Conservation (phyloP, 208 protist genomes). For the Entamoeba moshkovskii region DNA sequence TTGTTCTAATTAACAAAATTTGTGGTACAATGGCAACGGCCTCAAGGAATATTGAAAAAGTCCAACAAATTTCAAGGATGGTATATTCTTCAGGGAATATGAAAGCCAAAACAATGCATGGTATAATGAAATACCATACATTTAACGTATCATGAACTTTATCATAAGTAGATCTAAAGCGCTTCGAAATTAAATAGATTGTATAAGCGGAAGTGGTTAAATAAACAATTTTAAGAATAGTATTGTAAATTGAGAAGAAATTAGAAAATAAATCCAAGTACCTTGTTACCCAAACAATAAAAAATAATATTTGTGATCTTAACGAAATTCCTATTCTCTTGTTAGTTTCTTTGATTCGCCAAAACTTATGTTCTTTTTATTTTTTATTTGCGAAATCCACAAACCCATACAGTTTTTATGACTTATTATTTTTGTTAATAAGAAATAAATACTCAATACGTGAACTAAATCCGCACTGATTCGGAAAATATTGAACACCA, state of each 20-base stretch:
- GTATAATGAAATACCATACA: conserved; percentile 34
- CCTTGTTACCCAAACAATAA: conserved; percentile 36
- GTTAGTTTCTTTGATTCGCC: too few relatives aligned
- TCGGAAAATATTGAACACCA: background rate
- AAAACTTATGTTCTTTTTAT: too few relatives aligned
- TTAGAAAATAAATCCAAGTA: conserved; percentile 53
- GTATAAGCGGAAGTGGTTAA: conserved; percentile 41
- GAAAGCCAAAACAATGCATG: conserved; percentile 42
- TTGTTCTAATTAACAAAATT: conserved; percentile 49
- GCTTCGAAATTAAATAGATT: conserved; percentile 48
- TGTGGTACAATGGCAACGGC: conserved; percentile 62
- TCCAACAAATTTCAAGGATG: conserved; percentile 48
- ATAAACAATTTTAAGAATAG: conserved; percentile 54
- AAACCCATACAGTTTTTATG: conserved; percentile 1
- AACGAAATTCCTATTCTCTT: conserved; percentile 41
- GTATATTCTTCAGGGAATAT: conserved; percentile 31
- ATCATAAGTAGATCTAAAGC: conserved; percentile 18
- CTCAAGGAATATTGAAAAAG: conserved; percentile 62
- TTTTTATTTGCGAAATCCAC: too few relatives aligned
- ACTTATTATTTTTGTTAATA: background rate
- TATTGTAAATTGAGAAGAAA: conserved; percentile 48
- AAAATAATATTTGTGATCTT: conserved; percentile 50
- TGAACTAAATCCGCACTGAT: background rate
- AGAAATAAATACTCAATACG: background rate
- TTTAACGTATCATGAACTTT: conserved; percentile 7